Base-by-base conservation (phyloP, 164 flowering plant species). In the Vitis amurensis region DNA sequence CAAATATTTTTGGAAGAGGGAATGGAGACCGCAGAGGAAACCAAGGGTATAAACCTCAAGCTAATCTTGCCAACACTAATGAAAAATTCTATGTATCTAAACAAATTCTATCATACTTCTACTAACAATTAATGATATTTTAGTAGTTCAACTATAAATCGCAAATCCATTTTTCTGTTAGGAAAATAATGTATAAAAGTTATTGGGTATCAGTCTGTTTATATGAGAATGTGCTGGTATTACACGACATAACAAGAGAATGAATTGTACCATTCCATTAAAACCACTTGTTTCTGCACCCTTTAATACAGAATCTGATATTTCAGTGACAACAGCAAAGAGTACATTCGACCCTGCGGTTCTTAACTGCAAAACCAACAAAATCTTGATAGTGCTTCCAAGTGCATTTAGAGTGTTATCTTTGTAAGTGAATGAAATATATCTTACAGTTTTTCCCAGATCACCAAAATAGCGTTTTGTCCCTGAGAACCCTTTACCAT, bases 391-490 rank as follows among this genome's bases (percentile, higher is more conserved):
- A 55, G n/a, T 14, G 59, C 17, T 11, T 37, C 8, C 7, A 13
- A 61, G 51, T 19, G 51, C 52, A 59, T 57, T 27, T 27, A 9
- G 14, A 61, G n/a, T 50, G 5, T 63, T 37, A 56, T 31, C 3
- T 37, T 37, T 13, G 51, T 15, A 58, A 62, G 8, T 59, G 14
- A 53, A 61, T 48, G 13, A 16, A 3, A 53, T 10, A 53, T 63
- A 57, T 78, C 94, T 76, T 79, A 94, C 99, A 63, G 97, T 91
- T 83, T 88, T 89, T 29, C 91, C 91, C 12, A 94, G 81, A 79
- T 94, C 99, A 66, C 99, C 99, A 76, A 94, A 83, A 67, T 94
- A 94, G 56, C 97, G 93, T 67, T 87, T 92, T 70, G 97, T 92
- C 67, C 97, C 99, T 37, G 97, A 92, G 77, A 89, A 87, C 11